These are phyloP conservation scores for Geosmithia morbida DNA, from an alignment of 2,329 filamentous ascomycete genomes.

Conservation along the genomic window DNA sequence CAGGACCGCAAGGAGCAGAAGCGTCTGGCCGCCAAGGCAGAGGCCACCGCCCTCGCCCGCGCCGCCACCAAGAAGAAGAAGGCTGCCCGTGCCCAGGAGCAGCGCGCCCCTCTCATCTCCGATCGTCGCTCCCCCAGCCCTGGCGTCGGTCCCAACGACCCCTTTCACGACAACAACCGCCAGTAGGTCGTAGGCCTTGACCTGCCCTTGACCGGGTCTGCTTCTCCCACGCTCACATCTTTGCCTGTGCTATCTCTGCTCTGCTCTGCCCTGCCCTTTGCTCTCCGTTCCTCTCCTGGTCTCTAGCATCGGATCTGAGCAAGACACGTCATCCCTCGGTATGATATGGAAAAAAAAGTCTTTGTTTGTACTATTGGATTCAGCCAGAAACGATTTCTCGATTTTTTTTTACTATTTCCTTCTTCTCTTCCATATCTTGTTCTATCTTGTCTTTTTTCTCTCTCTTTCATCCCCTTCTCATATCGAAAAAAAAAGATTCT, in stretches of 20 bases:
- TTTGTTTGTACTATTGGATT: no score
- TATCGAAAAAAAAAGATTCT: no score
- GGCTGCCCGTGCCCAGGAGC: constrained; percentile 15
- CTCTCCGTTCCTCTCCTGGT: no score
- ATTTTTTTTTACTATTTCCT: neutral
- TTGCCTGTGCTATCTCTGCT: no score
- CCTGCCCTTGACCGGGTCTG: no score
- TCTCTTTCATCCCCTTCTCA: no score
- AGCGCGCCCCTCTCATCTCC: constrained; percentile 21
- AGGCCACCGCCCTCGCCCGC: constrained; percentile 34
- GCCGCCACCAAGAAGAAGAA: constrained; percentile 29
- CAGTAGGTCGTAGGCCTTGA: constrained; percentile 13
- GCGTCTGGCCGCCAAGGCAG: constrained; percentile 26
- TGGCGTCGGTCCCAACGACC: constrained; percentile 13
- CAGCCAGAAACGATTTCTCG: neutral
- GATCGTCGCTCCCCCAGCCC: constrained; percentile 8
- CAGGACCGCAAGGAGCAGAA: constrained; percentile 30
- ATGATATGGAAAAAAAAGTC: no score
- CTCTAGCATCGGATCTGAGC: no score
- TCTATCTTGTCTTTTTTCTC: no score
- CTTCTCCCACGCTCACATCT: no score
- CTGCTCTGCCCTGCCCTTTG: no score
- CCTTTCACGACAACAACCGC: constrained; percentile 21
- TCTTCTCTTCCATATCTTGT: neutral
- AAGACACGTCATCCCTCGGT: no score